Base-by-base conservation (phyloP, 73 alveolate genomes). In the Paramecium biaurelia region DNA sequence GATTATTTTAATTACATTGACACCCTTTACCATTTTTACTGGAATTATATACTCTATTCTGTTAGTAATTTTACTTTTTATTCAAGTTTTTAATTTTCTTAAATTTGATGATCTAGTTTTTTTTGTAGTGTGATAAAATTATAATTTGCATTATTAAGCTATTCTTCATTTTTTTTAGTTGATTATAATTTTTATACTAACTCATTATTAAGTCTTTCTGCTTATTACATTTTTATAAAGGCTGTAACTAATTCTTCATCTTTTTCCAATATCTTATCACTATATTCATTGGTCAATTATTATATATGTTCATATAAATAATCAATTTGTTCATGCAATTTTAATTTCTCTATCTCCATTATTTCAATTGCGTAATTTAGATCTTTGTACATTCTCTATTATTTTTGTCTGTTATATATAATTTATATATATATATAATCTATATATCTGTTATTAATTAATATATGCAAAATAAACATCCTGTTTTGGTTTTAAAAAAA, bases 121-220 rank as follows among this genome's bases (percentile, higher is more conserved):
- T 79, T 79, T 45, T 79, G 72, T 63, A 79, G 1, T 0, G 45
- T 24, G 18, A 45, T 47, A 45, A 79, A 79, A 45, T 79, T 79
- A 45, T 42, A 45, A 79, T 79, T 79, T 38, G 90, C 90, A 79
- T 79, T 41, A 45, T 79, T 79, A 2, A 79, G 74, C 28, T 38
- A 41, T 24, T 79, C 90, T 42, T 79, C 90, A 43, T 26, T 79
- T 42, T 79, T 79, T 79, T 42, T 79, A 0, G 70, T 42, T 10
- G 34, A 20, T 24, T 79, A 26, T 42, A 79, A 63, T 47, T 45
- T 79, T 11, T 14, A 79, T 3, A 79, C 3, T 24, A 79, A 14
- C 6, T 79, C 90, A 41, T 79, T 41, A 45, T 79, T 79, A 5
- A 41, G 28, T 42, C 47, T 79, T 24, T 79, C 72, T 79, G 30